Percentiles rank a stretch among this genome's conserved stretches.
These are phyloP conservation scores for Cercospora zeina DNA, from an alignment of 2,329 filamentous ascomycete species.

Conservation along the genomic window DNA sequence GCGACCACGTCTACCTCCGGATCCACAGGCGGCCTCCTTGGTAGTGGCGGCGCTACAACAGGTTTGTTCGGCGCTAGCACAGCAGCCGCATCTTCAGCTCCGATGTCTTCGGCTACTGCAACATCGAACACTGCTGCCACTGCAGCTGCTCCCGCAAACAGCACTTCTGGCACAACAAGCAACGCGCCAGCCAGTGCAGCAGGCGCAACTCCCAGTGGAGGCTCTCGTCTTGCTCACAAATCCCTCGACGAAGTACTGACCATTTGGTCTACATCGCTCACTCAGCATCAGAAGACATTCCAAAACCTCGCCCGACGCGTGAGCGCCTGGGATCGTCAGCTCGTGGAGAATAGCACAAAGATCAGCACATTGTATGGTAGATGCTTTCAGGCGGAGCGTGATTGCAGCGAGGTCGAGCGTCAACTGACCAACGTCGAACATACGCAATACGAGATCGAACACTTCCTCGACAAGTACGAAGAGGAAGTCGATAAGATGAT, in stretches of 20 bases:
- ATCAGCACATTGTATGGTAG: constrained; percentile 90
- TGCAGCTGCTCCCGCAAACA: neutral
- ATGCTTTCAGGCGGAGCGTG: constrained; percentile 90
- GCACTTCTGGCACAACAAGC: constrained; percentile 11
- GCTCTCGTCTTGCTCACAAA: constrained; percentile 93
- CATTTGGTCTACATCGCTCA: constrained; percentile 90
- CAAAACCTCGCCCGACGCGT: constrained; percentile 85
- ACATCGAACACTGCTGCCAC: neutral
- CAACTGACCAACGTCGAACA: constrained; percentile 87
- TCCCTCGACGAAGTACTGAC: constrained; percentile 99
- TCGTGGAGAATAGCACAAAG: constrained; percentile 93
- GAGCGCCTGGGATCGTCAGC: constrained; percentile 83
- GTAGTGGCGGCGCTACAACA: neutral
- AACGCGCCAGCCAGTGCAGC: constrained; percentile 52
- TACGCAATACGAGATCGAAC: constrained; percentile 85
- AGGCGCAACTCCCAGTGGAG: constrained; percentile 73
- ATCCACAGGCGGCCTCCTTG: constrained; percentile 3
- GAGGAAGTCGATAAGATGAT: constrained; percentile 88
- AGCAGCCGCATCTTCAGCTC: constrained; percentile 4
- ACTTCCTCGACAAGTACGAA: constrained; percentile 89
- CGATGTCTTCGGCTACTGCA: neutral
- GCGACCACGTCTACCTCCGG: constrained; percentile 13
- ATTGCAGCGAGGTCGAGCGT: constrained; percentile 89
- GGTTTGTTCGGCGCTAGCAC: constrained; percentile 20
- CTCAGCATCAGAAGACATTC: constrained; percentile 96